These are phyloP conservation scores for Galerina sulciceps DNA, from an alignment of 768 basidiomycete genomes.

Conservation along the genomic window DNA sequence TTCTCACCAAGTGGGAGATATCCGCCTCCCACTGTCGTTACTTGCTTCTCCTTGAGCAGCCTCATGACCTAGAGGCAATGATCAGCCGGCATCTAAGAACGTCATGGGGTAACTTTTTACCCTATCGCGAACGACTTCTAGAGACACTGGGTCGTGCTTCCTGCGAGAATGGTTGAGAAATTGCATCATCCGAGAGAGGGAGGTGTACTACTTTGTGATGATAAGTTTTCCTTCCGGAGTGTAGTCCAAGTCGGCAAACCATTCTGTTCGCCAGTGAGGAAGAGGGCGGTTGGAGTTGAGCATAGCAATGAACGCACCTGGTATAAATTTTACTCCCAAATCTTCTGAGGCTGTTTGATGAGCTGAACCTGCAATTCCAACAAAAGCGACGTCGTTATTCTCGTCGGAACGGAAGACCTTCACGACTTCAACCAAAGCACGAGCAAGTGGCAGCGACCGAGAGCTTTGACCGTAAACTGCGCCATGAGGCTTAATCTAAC, in stretches of 20 bases:
- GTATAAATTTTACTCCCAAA: slow-evolving; percentile 23
- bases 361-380: slow-evolving; percentile 66
- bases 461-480: slow-evolving; percentile 65
- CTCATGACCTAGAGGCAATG: slow-evolving; percentile 40
- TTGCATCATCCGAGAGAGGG: neutral
- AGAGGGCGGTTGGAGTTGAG: too few species aligned
- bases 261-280: slow-evolving; percentile 43
- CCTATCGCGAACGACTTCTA: slow-evolving; percentile 44
- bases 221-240: slow-evolving; percentile 57
- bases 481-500: slow-evolving; percentile 66
- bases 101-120: slow-evolving; percentile 30
- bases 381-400: slow-evolving; percentile 49
- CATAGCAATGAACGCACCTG: neutral
- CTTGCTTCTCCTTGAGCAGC: slow-evolving; percentile 43
- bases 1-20: slow-evolving; percentile 46
- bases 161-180: slow-evolving; percentile 27
- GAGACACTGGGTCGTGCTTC: slow-evolving; percentile 52
- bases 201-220: slow-evolving; percentile 53
- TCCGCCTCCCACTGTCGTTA: slow-evolving; percentile 51
- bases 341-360: slow-evolving; percentile 63
- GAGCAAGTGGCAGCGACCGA: slow-evolving; percentile 56
- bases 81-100: neutral
- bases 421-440: slow-evolving; percentile 55
- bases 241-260: slow-evolving; percentile 73
- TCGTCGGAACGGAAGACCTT: slow-evolving; percentile 46